Conservation (phyloP, 2,329 filamentous ascomycete species). For the Neofusicoccum parvum region DNA sequence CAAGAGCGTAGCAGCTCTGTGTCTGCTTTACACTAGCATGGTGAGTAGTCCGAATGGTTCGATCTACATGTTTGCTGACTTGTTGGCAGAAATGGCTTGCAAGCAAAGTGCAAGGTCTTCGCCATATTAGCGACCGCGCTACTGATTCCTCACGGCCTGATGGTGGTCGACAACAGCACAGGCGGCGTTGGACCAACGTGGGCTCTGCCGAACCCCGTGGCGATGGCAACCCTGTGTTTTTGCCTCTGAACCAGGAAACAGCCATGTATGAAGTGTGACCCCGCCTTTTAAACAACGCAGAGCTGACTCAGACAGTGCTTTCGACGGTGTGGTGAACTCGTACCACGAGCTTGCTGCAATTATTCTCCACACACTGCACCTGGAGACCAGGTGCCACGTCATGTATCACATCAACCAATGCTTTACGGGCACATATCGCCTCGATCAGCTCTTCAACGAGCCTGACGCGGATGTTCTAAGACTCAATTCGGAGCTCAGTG, state of each 20-base stretch:
- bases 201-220: conserved; percentile 51
- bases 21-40: conserved; percentile 94
- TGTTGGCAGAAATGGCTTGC: conserved; percentile 75
- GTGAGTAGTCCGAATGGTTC: conserved; percentile 32
- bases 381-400: conserved; percentile 84
- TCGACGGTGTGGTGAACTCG: conserved; percentile 82
- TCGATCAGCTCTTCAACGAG: conserved; percentile 72
- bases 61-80: background rate
- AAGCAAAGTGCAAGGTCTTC: conserved; percentile 76
- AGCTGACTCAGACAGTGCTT: conserved; percentile 58
- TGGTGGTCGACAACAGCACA: conserved; percentile 52
- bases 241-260: conserved; percentile 85
- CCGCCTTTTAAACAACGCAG: background rate
- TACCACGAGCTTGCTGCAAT: conserved; percentile 79
- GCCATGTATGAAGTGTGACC: conserved; percentile 62
- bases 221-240: conserved; percentile 71
- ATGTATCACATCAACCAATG: conserved; percentile 73
- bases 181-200: conserved; percentile 81
- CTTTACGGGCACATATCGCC: conserved; percentile 50
- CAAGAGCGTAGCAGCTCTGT: conserved; percentile 81
- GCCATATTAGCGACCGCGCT: conserved; percentile 77
- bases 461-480: conserved; percentile 79
- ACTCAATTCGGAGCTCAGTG: conserved; percentile 81
- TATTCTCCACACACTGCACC: conserved; percentile 81
- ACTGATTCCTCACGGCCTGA: conserved; percentile 63